Percentiles rank a stretch among this genome's conserved stretches.
These are phyloP conservation scores for Naegleria fowleri DNA, from an alignment of 208 protist genomes.

Conservation along the genomic window DNA sequence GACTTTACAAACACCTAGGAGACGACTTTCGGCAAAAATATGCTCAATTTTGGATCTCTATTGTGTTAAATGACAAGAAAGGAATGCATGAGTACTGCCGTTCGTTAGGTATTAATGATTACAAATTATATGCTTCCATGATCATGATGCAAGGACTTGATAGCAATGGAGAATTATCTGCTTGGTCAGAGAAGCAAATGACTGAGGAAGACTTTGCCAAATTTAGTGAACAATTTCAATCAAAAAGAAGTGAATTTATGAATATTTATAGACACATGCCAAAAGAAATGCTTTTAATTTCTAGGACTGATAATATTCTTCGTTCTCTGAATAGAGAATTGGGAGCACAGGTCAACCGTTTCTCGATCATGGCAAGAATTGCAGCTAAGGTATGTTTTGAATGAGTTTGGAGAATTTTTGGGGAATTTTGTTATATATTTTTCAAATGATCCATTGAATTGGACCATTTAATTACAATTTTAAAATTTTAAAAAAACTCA, in stretches of 20 bases:
- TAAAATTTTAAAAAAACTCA: too few relatives aligned
- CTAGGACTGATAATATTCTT: not conserved
- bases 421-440: too few relatives aligned
- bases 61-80: not conserved
- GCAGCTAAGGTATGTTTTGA: not conserved
- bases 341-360: not conserved
- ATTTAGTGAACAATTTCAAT: not conserved
- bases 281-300: constrained; percentile 2
- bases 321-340: not conserved
- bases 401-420: too few relatives aligned
- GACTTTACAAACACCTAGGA: constrained; percentile 34
- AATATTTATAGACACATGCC: constrained; percentile 1
- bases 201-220: not conserved
- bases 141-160: not conserved
- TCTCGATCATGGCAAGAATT: not conserved
- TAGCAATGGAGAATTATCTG: not conserved
- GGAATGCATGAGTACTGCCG: not conserved
- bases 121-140: not conserved
- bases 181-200: not conserved
- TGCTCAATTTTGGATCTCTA: not conserved
- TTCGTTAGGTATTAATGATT: not conserved
- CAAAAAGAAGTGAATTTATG: not conserved
- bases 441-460: too few relatives aligned
- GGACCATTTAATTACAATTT: too few relatives aligned
- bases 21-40: not conserved